Conservation (phyloP, 345 rosid species). For the Psidium guajava region DNA sequence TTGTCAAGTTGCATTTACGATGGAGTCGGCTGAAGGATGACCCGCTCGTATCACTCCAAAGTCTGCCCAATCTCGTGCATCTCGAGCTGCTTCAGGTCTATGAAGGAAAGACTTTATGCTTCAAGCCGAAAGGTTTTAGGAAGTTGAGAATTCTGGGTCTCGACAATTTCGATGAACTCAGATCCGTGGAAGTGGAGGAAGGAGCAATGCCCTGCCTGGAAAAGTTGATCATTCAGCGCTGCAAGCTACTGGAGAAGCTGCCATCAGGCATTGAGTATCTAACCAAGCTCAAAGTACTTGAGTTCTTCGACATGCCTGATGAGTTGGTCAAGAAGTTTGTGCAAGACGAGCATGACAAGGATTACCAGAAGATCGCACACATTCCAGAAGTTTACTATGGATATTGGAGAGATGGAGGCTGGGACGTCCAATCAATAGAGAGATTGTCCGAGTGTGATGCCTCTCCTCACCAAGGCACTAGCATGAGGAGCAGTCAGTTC, state of each 20-base stretch:
- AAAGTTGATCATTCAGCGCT: constrained; percentile 18
- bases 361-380: constrained; percentile 10
- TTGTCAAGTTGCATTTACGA: constrained; percentile 15
- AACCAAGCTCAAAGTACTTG: constrained; percentile 15
- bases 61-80: constrained; percentile 21
- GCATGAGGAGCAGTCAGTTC: constrained; percentile 7
- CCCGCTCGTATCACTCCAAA: constrained; percentile 16
- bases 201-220: constrained; percentile 22
- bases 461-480: neutral
- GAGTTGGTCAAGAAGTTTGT: constrained; percentile 16
- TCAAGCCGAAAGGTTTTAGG: constrained; percentile 15
- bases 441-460: neutral
- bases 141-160: constrained; percentile 22
- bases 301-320: constrained; percentile 22
- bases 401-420: constrained; percentile 20
- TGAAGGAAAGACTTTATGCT: constrained; percentile 9
- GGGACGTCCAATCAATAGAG: constrained; percentile 19
- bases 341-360: constrained; percentile 2
- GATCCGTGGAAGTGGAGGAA: constrained; percentile 7
- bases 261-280: constrained; percentile 20
- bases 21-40: constrained; percentile 19
- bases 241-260: constrained; percentile 9
- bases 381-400: constrained; percentile 20
- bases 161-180: constrained; percentile 16
- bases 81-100: constrained; percentile 21